These are phyloP conservation scores for Ascochyta pisi DNA, from an alignment of 2,329 filamentous ascomycete genomes.

Conservation along the genomic window DNA sequence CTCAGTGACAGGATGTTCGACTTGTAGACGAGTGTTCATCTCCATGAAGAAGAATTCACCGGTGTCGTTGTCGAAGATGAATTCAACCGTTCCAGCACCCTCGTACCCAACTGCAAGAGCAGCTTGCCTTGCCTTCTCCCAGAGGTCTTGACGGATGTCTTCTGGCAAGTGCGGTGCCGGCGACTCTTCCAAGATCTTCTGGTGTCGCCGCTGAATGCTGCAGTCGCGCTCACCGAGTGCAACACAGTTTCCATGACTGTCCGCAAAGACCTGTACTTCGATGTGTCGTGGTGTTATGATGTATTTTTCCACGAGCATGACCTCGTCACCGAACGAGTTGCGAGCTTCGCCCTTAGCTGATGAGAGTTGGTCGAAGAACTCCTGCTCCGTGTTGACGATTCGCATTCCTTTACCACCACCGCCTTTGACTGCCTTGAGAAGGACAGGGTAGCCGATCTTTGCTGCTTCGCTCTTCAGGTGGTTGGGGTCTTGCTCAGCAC, in stretches of 20 bases:
- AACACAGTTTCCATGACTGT: slow-evolving; percentile 69
- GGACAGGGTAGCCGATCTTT: slow-evolving; percentile 70
- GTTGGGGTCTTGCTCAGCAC: slow-evolving; percentile 74
- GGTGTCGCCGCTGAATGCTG: slow-evolving; percentile 69
- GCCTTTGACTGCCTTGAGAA: slow-evolving; percentile 71
- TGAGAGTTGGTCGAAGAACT: slow-evolving; percentile 67
- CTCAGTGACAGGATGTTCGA: slow-evolving; percentile 94
- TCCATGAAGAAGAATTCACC: slow-evolving; percentile 75
- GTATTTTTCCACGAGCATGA: slow-evolving; percentile 73
- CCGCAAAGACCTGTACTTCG: slow-evolving; percentile 72
- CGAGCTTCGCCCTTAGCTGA: slow-evolving; percentile 69
- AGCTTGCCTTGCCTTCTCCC: slow-evolving; percentile 69
- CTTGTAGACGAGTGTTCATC: slow-evolving; percentile 84
- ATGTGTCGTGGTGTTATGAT: slow-evolving; percentile 72
- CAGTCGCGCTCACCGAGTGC: slow-evolving; percentile 71
- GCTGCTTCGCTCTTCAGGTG: slow-evolving; percentile 73
- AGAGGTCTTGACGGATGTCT: slow-evolving; percentile 66
- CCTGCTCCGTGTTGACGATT: slow-evolving; percentile 63
- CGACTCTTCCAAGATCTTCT: slow-evolving; percentile 72
- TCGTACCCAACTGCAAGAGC: slow-evolving; percentile 70
- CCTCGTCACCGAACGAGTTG: slow-evolving; percentile 70
- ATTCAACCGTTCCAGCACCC: slow-evolving; percentile 71
- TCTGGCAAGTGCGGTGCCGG: slow-evolving; percentile 68
- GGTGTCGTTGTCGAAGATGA: slow-evolving; percentile 72
- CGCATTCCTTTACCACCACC: slow-evolving; percentile 74